Base-by-base conservation (phyloP, 176 grass and related monocot species). In the Dactylis glomerata region DNA sequence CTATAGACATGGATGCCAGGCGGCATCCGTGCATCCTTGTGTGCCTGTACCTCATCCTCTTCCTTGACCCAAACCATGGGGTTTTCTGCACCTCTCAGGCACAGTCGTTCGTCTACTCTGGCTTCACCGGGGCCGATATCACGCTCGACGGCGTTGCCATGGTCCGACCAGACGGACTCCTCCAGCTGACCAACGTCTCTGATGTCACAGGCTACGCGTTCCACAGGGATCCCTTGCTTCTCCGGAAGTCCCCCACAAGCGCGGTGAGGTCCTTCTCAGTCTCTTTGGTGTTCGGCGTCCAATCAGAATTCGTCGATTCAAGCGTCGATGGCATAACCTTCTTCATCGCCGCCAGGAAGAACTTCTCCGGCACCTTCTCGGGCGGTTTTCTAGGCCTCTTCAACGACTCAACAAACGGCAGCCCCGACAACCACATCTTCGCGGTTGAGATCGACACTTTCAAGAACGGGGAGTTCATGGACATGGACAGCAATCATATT, bases 401-500 rank as follows among this genome's bases (percentile, higher is more conserved):
- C 73, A 78, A 83, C 7, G 7, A 0, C 8, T 33, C 3, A 10
- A 71, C 24, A 6, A 33, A 78, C 13, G 86, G 80, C 37, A 37
- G 82, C 61, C 10, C 49, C 0, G 44, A 37, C 46, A 83, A 88
- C 59, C 73, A 30, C 27, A 30, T 80, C 27, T 57, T 84, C 10
- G 86, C 73, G 0, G 52, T 78, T 1, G 86, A 88, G 81, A 19
- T 88, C 12, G 86, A 88, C 54, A 84, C 81, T 19, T 73, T 42
- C 31, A 23, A 26, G 14, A 80, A 73, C 63, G 14, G 6, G 5
- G 62, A 78, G 20, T 33, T 88, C 20, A 1, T 9, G 14, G 85
- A 87, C 50, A 82, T 77, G 15, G n/a, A 87, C 19, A 72, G 51
- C 70, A 87, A 87, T 44, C 85, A 87, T 33, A 71, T 87, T 0